These are phyloP conservation scores for Hirsutella thompsonii DNA, from an alignment of 2,329 filamentous ascomycete genomes.

Conservation along the genomic window DNA sequence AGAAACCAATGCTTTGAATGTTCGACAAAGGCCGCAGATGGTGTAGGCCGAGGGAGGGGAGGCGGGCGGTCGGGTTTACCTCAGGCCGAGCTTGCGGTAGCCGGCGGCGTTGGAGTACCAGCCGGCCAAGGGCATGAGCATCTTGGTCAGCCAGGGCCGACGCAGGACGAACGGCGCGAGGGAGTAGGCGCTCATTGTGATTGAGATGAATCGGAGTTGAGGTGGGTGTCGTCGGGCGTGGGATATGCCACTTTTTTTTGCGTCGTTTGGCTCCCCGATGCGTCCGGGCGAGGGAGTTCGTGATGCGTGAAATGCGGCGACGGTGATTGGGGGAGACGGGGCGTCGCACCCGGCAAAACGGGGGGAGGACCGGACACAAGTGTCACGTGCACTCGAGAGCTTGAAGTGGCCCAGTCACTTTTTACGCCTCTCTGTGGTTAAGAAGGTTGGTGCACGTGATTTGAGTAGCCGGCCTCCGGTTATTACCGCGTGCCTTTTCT, in stretches of 20 bases:
- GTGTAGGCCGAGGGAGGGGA: too few species aligned
- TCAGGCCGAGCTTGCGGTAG: slow-evolving; percentile 86
- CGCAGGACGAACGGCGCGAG: slow-evolving; percentile 62
- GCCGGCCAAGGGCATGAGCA: slow-evolving; percentile 68
- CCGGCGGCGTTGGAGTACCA: slow-evolving; percentile 87
- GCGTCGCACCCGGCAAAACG: slow-evolving; percentile 12
- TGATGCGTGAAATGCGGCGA: slow-evolving; percentile 21
- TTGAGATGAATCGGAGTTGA: neutral
- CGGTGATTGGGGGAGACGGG: slow-evolving; percentile 14
- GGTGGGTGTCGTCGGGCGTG: neutral
- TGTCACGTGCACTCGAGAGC: slow-evolving; percentile 17
- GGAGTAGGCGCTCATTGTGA: slow-evolving; percentile 54
- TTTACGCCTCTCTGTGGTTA: too few species aligned
- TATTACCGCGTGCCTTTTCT: too few species aligned
- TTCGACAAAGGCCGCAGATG: too few species aligned
- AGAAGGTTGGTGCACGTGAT: too few species aligned
- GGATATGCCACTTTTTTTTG: neutral
- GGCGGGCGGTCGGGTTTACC: slow-evolving; percentile 51
- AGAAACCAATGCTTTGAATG: too few species aligned
- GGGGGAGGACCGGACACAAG: slow-evolving; percentile 17
- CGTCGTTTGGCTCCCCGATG: neutral
- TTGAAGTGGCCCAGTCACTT: too few species aligned
- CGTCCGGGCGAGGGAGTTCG: slow-evolving; percentile 6
- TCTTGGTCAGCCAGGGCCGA: slow-evolving; percentile 69
- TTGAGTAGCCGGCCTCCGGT: too few species aligned